Evolutionary conservation across 345 rosid species (phyloP).

Genomic region (Litchi chinensis): DNA sequence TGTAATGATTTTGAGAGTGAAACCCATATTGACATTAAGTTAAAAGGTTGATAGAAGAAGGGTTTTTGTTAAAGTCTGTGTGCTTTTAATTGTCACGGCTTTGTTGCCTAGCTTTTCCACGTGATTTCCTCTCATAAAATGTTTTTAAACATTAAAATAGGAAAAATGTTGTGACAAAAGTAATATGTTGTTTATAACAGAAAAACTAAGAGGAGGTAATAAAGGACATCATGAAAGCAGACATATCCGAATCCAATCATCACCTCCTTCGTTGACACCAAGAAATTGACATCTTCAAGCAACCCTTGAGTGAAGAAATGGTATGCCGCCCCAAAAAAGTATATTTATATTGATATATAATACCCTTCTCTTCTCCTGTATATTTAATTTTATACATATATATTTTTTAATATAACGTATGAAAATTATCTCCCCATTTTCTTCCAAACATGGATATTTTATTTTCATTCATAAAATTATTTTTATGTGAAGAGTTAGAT

Average conservation of each 20-base stretch:
- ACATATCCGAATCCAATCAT: slow-evolving; percentile 40
- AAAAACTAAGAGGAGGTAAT: neutral
- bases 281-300: slow-evolving; percentile 34
- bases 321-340: neutral
- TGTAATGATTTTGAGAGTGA: slow-evolving; percentile 28
- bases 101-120: slow-evolving; percentile 35
- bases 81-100: slow-evolving; percentile 17
- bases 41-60: slow-evolving; percentile 11
- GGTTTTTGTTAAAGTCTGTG: slow-evolving; percentile 16
- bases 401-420: too few relatives aligned
- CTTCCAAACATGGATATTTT: too few relatives aligned
- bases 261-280: slow-evolving; percentile 37
- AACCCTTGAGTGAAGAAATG: slow-evolving; percentile 32
- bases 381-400: neutral
- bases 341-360: too few relatives aligned
- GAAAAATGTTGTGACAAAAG: too few relatives aligned
- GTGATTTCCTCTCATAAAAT: slow-evolving; percentile 34
- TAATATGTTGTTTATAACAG: neutral
- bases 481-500: too few relatives aligned
- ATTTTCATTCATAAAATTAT: too few relatives aligned
- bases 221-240: slow-evolving; percentile 30
- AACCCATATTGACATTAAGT: slow-evolving; percentile 23
- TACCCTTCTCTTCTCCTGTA: neutral
- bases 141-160: neutral
- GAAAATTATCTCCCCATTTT: too few relatives aligned